A percentile compares a stretch with the other conserved stretches of the same genome.
Evolutionary conservation across 768 basidiomycete genomes (phyloP).

Genomic region (Russula virescens): DNA sequence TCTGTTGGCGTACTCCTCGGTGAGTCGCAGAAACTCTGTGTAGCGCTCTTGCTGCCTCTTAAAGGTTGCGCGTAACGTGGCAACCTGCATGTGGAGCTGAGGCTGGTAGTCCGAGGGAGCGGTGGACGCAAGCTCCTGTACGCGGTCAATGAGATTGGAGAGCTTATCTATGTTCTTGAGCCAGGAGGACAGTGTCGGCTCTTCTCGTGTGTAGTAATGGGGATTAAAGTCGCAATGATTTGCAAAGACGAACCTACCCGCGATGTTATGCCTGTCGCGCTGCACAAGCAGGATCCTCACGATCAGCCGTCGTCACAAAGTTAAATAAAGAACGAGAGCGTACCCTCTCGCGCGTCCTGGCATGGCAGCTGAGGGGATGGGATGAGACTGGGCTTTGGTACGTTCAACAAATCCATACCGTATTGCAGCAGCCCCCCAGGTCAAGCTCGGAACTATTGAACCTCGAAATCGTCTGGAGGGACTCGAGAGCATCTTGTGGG

Average conservation of each 20-base stretch:
- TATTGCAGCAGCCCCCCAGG: slow-evolving; percentile 37
- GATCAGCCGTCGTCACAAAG: too few species aligned
- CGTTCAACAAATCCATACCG: slow-evolving; percentile 12
- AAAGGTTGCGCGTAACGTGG: neutral
- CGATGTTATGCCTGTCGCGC: too few species aligned
- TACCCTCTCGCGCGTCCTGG: too few species aligned
- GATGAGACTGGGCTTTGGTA: neutral
- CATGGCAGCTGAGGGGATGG: neutral
- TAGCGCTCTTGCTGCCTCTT: neutral
- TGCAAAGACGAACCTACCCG: too few species aligned
- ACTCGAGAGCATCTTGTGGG: too few species aligned
- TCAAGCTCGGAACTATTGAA: slow-evolving; percentile 76
- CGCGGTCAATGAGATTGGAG: neutral
- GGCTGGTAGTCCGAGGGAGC: neutral
- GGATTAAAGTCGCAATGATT: too few species aligned
- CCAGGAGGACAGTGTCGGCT: neutral
- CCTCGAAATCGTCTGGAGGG: slow-evolving; percentile 74
- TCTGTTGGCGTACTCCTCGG: neutral
- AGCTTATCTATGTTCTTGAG: neutral
- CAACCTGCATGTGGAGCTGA: neutral
- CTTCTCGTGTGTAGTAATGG: too few species aligned
- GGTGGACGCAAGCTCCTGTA: neutral
- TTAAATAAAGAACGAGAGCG: too few species aligned
- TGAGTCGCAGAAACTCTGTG: neutral
- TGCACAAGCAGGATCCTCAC: too few species aligned